Evolutionary conservation across 805 yeast genomes (phyloP).

Genomic region (Saccharomycopsis lassenensis): DNA sequence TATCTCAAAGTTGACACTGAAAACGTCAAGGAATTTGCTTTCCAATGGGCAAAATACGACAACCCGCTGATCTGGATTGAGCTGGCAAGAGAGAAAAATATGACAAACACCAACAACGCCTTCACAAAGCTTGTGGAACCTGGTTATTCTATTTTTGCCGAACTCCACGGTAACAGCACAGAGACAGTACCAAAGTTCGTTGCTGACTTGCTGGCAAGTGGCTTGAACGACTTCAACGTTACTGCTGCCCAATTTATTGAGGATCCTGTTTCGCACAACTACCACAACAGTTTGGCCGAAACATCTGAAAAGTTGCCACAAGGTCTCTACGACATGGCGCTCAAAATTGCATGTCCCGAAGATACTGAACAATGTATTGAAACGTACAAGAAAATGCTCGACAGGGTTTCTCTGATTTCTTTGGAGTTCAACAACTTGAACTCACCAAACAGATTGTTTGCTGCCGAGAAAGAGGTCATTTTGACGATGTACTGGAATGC

Average conservation of each 20-base stretch:
- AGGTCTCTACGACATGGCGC: neutral
- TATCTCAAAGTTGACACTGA: neutral
- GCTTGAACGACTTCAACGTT: conserved; percentile 9
- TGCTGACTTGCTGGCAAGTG: neutral
- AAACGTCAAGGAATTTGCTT: conserved; percentile 6
- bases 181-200: neutral
- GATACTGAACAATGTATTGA: conserved; percentile 5
- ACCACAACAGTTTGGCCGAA: conserved; percentile 2
- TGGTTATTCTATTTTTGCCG: conserved; percentile 15
- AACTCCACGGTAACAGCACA: neutral
- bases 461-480: neutral
- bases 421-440: conserved; percentile 12
- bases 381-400: conserved; percentile 7
- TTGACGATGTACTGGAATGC: conserved; percentile 15
- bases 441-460: neutral
- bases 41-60: conserved; percentile 14
- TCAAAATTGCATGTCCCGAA: conserved; percentile 2
- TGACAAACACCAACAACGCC: conserved; percentile 12
- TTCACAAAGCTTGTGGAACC: conserved; percentile 14
- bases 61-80: conserved; percentile 2
- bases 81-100: conserved; percentile 3
- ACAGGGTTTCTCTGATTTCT: conserved; percentile 9
- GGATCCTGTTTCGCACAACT: conserved; percentile 6
- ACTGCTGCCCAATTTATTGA: conserved; percentile 5
- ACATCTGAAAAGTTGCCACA: too few relatives aligned